Base-by-base conservation (phyloP, 164 flowering plant genomes). In the Annona cherimola region DNA sequence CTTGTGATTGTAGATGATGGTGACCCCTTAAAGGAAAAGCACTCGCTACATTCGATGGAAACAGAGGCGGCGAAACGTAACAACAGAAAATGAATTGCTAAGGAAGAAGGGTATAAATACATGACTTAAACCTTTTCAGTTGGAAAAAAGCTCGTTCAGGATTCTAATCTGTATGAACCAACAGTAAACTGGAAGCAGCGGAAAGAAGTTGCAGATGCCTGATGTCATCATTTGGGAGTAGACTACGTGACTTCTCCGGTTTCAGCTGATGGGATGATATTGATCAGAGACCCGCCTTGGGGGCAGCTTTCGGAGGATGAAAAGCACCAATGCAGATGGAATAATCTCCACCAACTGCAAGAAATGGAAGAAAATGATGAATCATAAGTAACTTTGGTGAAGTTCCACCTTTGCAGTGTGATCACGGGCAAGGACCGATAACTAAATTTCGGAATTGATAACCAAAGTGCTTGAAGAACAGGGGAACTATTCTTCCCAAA, bases 221-320 rank as follows among this genome's bases (percentile, higher is more conserved):
- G 57, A 50, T 50, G 57, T 11, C 57, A 11, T 16, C 8, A 50
- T 50, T 50, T 50, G 45, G 41, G 42, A 40, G 41, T n/a, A n/a
- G n/a, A n/a, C n/a, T n/a, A n/a, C n/a, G n/a, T n/a, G n/a, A n/a
- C n/a, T 3, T 14, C 41, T 63, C 67, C 44, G 41, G 64, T 42
- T 66, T 78, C 75, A 90, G 2, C 72, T 71, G 57, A 90, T 92
- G 5, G 93, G 90, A 50, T 92, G 93, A 70, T 92, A 92, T 44
- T 84, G 90, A 69, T 85, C 86, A 18, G 92, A 87, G 14, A 86
- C 79, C 2, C 93, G 89, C 79, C 75, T 86, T 2, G 93, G 92
- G 2, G 97, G 97, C 61, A 92, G 78, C 84, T 90, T 92, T 45
- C 92, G 79, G 50, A 92, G 84, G 71, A 92, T 89, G 82, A 81